Evolutionary conservation across 768 basidiomycete genomes (phyloP).

Genomic region (Boletus barrowsii): DNA sequence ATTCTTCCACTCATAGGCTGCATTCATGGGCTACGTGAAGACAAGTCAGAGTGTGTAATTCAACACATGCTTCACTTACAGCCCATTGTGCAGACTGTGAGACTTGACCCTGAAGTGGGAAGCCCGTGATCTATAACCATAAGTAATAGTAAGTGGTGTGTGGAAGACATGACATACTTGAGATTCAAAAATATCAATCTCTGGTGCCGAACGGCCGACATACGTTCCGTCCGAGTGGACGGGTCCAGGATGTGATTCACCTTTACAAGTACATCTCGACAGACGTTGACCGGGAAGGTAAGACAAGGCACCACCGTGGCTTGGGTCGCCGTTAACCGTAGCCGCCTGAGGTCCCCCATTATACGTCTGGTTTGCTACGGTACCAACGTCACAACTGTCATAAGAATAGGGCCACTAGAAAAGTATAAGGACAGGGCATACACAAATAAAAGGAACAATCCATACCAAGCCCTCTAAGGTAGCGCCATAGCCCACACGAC

Average conservation of each 20-base stretch:
- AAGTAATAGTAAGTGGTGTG: background rate
- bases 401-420: constrained; percentile 79
- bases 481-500: constrained; percentile 87
- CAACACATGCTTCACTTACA: constrained; percentile 40
- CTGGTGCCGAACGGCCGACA: constrained; percentile 79
- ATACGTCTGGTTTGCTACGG: constrained; percentile 76
- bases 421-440: background rate
- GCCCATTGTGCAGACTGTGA: constrained; percentile 86
- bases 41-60: background rate
- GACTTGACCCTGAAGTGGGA: constrained; percentile 51
- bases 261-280: constrained; percentile 83
- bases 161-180: constrained; percentile 41
- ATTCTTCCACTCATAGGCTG: constrained; percentile 67
- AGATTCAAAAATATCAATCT: constrained; percentile 90
- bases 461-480: constrained; percentile 77
- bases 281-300: constrained; percentile 87
- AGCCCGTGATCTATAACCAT: constrained; percentile 34
- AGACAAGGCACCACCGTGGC: constrained; percentile 55
- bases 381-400: constrained; percentile 92
- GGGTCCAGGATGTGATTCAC: constrained; percentile 88
- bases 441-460: background rate
- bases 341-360: constrained; percentile 64
- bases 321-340: constrained; percentile 55
- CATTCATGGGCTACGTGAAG: constrained; percentile 67
- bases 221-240: constrained; percentile 70